These are phyloP conservation scores for Grosmannia huntii DNA, from an alignment of 2,329 filamentous ascomycete species.

Conservation along the genomic window DNA sequence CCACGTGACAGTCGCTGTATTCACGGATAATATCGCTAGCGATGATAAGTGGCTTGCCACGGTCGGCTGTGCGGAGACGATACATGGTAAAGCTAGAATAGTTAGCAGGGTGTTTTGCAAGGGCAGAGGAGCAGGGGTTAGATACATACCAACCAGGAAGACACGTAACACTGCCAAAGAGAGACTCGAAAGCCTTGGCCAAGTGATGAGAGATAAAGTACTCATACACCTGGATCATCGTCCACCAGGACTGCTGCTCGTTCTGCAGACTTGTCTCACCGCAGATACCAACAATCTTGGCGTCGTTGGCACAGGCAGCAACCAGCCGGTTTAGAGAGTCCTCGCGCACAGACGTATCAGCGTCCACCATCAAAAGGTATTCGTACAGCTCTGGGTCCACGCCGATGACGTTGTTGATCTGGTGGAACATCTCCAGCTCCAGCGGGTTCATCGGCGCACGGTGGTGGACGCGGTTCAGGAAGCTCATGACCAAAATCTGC, in stretches of 20 bases:
- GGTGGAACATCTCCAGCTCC: conserved; percentile 96
- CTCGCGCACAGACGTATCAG: conserved; percentile 86
- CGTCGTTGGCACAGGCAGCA: conserved; percentile 82
- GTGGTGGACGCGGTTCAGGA: conserved; percentile 95
- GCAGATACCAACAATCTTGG: conserved; percentile 94
- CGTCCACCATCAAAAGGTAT: conserved; percentile 94
- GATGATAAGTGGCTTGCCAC: conserved; percentile 88
- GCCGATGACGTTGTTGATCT: conserved; percentile 98
- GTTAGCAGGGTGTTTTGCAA: not conserved
- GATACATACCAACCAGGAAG: conserved; percentile 86
- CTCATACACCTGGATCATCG: conserved; percentile 99
- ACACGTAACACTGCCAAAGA: conserved; percentile 97
- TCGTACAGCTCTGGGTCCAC: conserved; percentile 96
- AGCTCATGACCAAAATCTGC: conserved; percentile 89
- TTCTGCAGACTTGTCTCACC: conserved; percentile 95
- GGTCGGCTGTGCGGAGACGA: conserved; percentile 83
- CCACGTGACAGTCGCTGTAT: conserved; percentile 78
- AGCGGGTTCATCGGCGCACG: conserved; percentile 88
- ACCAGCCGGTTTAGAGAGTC: conserved; percentile 89
- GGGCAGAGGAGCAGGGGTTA: not conserved
- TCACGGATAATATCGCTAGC: conserved; percentile 77
- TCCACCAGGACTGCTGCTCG: conserved; percentile 92
- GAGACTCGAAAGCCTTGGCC: conserved; percentile 91
- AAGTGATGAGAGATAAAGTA: conserved; percentile 98
- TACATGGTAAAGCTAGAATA: conserved; percentile 89